Evolutionary conservation across 2,329 filamentous ascomycete genomes (phyloP), one percentile per base, ranked within the genome.

Genomic region (Chrysosporium keratinophilum): DNA sequence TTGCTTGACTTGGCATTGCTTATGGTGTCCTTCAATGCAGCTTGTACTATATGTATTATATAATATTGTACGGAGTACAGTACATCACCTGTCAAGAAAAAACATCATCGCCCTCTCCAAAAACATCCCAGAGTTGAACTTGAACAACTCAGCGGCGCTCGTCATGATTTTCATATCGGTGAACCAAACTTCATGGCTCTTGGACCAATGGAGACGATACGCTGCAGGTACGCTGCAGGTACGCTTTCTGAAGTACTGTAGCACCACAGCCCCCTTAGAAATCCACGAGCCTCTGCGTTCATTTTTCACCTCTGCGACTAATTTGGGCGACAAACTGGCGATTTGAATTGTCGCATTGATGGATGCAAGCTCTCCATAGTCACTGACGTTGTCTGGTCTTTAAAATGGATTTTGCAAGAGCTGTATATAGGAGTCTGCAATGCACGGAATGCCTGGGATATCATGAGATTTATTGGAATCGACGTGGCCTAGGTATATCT

Each of bases 361-460:
- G 5, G 15, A 11, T 58, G 79, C 79, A 12, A 37, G 1, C 15
- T 54, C 43, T 14, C 33, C 17, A 37, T 40, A 31, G 17, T 28
- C 23, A 49, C 34, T 34, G 68, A 90, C 83, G 63, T 91, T 86
- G 65, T 96, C 89, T 9, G 91, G 91, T 45, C 85, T 83, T 69
- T 90, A 97, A 71, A 98, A 98, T 0, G 91, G 91, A 65, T 98
- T 97, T 70, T 95, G 85, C 60, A 97, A 73, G 50, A 98, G 74
- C 57, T 82, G 76, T 55, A 97, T 86, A 64, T 96, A 98, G 31
- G 91, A n/a, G 80, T 84, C 72, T 97, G 93, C 71, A 98, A 81
- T 28, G 90, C 89, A 66, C 85, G 82, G 66, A 98, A 98, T 23
- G 93, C 82, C 83, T 85, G 41, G 28, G 56, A 17, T 37, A 23